Percentiles rank a stretch among this genome's conserved stretches.
These are phyloP conservation scores for Oryza rufipogon DNA, from an alignment of 176 grass and related monocot genomes.

Conservation along the genomic window DNA sequence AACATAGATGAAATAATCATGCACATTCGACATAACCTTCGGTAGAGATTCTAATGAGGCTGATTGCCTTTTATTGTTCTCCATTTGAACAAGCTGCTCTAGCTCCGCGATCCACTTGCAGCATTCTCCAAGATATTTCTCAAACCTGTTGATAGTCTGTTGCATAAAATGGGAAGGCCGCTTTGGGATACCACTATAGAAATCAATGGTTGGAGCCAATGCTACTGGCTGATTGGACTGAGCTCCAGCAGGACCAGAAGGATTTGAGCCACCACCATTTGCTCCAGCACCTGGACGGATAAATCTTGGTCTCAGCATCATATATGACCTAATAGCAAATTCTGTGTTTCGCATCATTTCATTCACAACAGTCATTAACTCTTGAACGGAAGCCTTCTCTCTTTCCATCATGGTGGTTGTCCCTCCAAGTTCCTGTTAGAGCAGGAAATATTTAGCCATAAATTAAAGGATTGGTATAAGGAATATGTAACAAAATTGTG, in stretches of 20 bases:
- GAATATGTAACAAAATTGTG: conserved; percentile 10
- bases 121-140: conserved; percentile 84
- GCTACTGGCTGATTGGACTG: conserved; percentile 60
- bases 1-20: conserved; percentile 95
- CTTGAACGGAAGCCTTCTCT: conserved; percentile 80
- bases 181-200: conserved; percentile 92
- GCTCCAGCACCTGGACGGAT: conserved; percentile 49
- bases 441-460: conserved; percentile 14
- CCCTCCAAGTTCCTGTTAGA: conserved; percentile 72
- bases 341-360: conserved; percentile 90
- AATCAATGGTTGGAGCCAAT: conserved; percentile 61
- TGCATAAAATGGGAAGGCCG: conserved; percentile 80
- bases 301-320: conserved; percentile 87
- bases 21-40: conserved; percentile 94
- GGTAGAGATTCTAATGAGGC: conserved; percentile 82
- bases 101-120: conserved; percentile 88
- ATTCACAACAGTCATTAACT: conserved; percentile 67
- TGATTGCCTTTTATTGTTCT: conserved; percentile 63
- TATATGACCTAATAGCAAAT: conserved; percentile 84
- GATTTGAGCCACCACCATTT: conserved; percentile 50
- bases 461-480: conserved; percentile 17
- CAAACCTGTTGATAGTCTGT: conserved; percentile 75
- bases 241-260: conserved; percentile 34
- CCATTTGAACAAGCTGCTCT: conserved; percentile 83
- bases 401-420: conserved; percentile 87